phyloP scores from a whole-genome alignment of 352 stramenopile genomes.

The Paralagenidium karlingii region DNA sequence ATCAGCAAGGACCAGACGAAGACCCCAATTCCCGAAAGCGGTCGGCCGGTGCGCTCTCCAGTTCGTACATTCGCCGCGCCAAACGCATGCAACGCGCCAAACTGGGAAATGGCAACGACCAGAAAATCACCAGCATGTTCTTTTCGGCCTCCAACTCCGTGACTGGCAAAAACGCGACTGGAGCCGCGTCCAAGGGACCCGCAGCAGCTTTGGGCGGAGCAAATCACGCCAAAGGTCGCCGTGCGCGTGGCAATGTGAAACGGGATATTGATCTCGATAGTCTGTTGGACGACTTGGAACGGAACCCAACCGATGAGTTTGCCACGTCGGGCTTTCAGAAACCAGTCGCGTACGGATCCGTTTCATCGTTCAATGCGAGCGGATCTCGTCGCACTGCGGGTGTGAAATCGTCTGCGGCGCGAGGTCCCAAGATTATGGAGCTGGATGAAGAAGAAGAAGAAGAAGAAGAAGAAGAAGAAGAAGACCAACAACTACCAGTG shows the following conservation, averaged over 20 bases:
- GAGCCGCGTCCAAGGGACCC: too few relatives aligned
- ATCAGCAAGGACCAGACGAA: too few relatives aligned
- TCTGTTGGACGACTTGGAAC: constrained; percentile 76
- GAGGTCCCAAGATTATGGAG: not conserved
- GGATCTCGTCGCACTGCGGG: not conserved
- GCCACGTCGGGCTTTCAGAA: constrained; percentile 30
- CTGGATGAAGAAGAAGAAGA: constrained; percentile 7
- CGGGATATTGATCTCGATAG: constrained; percentile 77
- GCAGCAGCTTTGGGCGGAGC: too few relatives aligned
- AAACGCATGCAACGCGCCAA: constrained; percentile 82
- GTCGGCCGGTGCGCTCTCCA: constrained; percentile 63
- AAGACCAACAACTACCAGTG: too few relatives aligned
- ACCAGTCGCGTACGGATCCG: constrained; percentile 43
- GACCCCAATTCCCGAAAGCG: constrained; percentile 38
- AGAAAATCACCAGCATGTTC: constrained; percentile 87
- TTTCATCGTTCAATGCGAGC: constrained; percentile 10
- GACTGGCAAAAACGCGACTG: too few relatives aligned
- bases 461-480: not conserved
- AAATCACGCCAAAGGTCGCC: too few relatives aligned
- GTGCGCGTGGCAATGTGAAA: too few relatives aligned
- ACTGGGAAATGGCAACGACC: constrained; percentile 45
- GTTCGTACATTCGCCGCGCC: constrained; percentile 50
- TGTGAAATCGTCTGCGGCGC: not conserved
- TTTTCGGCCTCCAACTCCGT: too few relatives aligned
- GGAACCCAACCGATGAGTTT: constrained; percentile 57